phyloP scores from a whole-genome alignment of 1,284 basidiomycete species.

The Sporisorium exsertum region DNA sequence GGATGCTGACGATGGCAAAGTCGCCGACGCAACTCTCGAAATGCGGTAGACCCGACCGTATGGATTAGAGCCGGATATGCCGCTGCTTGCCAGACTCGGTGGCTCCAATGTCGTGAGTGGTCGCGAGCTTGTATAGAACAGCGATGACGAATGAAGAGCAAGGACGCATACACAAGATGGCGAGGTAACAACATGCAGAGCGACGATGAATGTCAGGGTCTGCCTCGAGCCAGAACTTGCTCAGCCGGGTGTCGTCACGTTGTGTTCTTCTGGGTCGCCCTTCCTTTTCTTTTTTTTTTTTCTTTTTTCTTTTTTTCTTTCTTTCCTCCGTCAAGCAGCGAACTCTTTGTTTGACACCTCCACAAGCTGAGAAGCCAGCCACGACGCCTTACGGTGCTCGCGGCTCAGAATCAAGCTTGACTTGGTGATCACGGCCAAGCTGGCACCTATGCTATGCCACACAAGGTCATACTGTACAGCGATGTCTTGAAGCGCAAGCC shows the following conservation, averaged over 20 bases:
- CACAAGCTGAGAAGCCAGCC: not conserved
- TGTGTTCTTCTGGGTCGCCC: not conserved
- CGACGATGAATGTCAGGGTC: conserved; percentile 2
- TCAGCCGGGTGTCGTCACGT: conserved; percentile 7
- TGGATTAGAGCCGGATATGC: not conserved
- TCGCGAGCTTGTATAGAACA: too few species aligned
- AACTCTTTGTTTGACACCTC: conserved; percentile 1
- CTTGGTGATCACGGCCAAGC: not conserved
- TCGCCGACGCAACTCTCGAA: not conserved
- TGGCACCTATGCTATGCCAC: not conserved
- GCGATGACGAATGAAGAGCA: not conserved
- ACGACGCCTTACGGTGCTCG: not conserved
- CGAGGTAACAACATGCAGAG: not conserved
- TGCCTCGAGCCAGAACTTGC: not conserved
- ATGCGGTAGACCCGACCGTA: not conserved
- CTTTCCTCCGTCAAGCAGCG: not conserved
- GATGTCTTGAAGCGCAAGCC: too few species aligned
- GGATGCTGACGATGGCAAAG: conserved; percentile 2
- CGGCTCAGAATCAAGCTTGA: not conserved
- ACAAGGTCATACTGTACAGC: not conserved
- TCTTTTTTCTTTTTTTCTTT: not conserved
- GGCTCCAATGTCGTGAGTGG: too few species aligned
- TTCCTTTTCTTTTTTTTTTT: not conserved
- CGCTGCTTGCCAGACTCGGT: not conserved
- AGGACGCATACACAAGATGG: not conserved